Evolutionary conservation across 2,329 filamentous ascomycete genomes (phyloP).

Genomic region (Colletotrichum sp.): DNA sequence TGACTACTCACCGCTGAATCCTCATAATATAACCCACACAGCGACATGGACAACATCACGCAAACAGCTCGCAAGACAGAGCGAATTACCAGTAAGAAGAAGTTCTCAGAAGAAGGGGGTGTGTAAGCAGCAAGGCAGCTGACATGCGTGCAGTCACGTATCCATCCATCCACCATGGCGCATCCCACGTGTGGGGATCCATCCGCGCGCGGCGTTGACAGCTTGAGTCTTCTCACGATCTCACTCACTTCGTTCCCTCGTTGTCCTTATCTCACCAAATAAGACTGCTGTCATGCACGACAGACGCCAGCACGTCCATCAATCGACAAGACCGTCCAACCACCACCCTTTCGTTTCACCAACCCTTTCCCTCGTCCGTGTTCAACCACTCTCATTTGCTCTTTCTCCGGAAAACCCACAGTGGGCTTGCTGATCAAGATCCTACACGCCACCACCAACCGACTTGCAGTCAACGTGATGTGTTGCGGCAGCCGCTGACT

Average conservation of each 20-base stretch:
- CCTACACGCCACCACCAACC: background rate
- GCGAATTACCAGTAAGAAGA: background rate
- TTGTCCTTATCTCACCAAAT: background rate
- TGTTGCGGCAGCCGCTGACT: background rate
- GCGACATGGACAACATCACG: background rate
- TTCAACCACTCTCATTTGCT: background rate
- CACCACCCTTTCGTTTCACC: background rate
- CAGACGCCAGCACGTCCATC: background rate
- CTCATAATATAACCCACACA: background rate
- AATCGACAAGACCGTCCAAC: background rate
- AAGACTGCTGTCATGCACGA: background rate
- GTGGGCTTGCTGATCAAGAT: background rate
- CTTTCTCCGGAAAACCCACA: conserved; percentile 2
- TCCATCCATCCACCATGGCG: background rate
- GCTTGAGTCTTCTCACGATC: background rate
- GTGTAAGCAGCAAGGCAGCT: conserved; percentile 16
- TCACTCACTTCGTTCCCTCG: background rate
- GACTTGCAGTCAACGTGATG: background rate
- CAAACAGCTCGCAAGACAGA: background rate
- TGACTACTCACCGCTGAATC: background rate
- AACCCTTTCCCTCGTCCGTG: background rate
- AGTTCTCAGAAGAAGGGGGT: background rate
- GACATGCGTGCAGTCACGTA: background rate
- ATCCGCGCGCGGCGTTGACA: background rate
- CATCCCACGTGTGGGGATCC: background rate